Conservation (phyloP, 352 stramenopile genomes). For the Phytophthora capsici region DNA sequence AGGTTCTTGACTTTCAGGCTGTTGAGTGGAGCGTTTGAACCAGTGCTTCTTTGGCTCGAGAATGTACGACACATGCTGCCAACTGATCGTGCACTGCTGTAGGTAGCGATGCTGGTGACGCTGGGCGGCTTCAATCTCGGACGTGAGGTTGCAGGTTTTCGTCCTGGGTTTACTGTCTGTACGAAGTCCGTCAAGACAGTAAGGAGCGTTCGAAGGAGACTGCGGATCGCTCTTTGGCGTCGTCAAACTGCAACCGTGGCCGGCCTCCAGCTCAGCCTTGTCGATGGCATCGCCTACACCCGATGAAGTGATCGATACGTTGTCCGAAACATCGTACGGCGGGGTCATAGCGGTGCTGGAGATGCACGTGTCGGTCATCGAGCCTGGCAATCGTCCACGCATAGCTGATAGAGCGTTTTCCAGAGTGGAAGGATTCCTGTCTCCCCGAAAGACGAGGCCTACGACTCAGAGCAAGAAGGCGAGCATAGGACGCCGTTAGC, state of each 20-base stretch:
- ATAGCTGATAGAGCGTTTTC: slow-evolving; percentile 3
- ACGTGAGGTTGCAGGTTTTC: slow-evolving; percentile 26
- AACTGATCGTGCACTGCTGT: slow-evolving; percentile 58
- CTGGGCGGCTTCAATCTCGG: slow-evolving; percentile 24
- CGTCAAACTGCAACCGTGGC: slow-evolving; percentile 15
- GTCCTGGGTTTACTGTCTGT: slow-evolving; percentile 17
- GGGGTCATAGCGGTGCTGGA: slow-evolving; percentile 30
- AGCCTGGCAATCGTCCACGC: slow-evolving; percentile 13
- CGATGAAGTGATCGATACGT: slow-evolving; percentile 5
- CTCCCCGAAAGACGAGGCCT: slow-evolving; percentile 6
- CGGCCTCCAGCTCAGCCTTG: slow-evolving; percentile 14
- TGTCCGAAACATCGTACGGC: slow-evolving; percentile 12
- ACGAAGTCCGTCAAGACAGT: slow-evolving; percentile 15
- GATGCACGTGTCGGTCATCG: slow-evolving; percentile 30
- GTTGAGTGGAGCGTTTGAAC: not conserved
- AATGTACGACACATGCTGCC: slow-evolving; percentile 61
- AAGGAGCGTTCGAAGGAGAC: slow-evolving; percentile 30
- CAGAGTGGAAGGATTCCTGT: not conserved
- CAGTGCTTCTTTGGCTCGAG: slow-evolving; percentile 41
- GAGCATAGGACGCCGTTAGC: slow-evolving; percentile 3
- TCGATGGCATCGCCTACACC: slow-evolving; percentile 20
- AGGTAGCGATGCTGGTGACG: slow-evolving; percentile 21
- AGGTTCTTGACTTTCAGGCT: slow-evolving; percentile 4
- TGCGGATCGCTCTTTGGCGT: slow-evolving; percentile 14
- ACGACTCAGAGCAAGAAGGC: not conserved